Conservation (phyloP, 441 rosid genomes). For the Adansonia grandidieri region DNA sequence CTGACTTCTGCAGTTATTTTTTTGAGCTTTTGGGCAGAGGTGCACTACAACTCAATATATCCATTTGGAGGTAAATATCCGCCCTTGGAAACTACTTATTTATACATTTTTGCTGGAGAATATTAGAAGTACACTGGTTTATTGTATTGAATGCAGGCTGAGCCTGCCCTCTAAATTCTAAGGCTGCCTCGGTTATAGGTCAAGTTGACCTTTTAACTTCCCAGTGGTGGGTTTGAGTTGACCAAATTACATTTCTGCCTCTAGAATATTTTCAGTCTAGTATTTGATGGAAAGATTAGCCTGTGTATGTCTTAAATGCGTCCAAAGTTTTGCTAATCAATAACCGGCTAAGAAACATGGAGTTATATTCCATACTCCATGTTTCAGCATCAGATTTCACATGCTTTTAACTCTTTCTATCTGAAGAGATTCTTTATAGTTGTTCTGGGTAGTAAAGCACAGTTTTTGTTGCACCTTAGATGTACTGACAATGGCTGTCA, state of each 20-base stretch:
- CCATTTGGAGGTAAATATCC: slow-evolving; percentile 51
- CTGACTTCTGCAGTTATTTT: slow-evolving; percentile 52
- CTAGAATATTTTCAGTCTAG: not conserved
- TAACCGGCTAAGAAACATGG: not conserved
- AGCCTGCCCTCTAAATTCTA: not conserved
- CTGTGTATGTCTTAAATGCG: not conserved
- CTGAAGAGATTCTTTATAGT: not conserved
- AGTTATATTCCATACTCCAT: not conserved
- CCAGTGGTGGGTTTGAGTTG: not conserved
- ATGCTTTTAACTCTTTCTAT: not conserved
- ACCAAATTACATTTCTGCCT: not conserved
- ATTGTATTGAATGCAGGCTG: not conserved
- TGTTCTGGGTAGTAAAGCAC: not conserved
- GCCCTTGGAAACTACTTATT: slow-evolving; percentile 8
- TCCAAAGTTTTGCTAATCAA: not conserved
- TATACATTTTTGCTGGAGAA: not conserved
- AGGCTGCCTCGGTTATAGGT: not conserved
- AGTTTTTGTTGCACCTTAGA: not conserved
- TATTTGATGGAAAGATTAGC: not conserved
- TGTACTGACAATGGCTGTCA: not conserved
- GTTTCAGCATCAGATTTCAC: not conserved
- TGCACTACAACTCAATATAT: slow-evolving; percentile 68
- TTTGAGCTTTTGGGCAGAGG: slow-evolving; percentile 77
- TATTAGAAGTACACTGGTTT: not conserved
- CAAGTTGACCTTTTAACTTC: not conserved